Conservation (phyloP, 441 rosid genomes). For the Sinapis alba region DNA sequence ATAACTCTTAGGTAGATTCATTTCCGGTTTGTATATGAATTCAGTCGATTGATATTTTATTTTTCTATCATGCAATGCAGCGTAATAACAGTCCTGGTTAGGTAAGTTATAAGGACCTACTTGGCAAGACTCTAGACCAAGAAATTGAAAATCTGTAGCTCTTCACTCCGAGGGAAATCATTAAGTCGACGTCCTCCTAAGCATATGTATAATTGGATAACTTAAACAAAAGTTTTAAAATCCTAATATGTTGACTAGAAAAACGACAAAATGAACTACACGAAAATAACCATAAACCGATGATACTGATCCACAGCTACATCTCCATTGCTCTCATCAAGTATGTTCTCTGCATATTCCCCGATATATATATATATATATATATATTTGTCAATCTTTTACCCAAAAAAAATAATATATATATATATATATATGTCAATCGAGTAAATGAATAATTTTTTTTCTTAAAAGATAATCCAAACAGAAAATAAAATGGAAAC, state of each 20-base stretch:
- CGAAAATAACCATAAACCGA: slow-evolving; percentile 42
- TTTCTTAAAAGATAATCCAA: neutral
- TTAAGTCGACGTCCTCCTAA: slow-evolving; percentile 51
- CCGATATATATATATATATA: neutral
- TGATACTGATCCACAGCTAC: slow-evolving; percentile 50
- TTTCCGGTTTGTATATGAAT: neutral
- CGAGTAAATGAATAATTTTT: neutral
- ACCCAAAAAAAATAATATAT: no score
- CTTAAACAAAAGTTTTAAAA: neutral
- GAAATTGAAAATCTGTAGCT: slow-evolving; percentile 57
- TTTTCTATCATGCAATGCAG: neutral
- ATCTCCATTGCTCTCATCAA: slow-evolving; percentile 45
- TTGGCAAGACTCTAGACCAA: slow-evolving; percentile 56
- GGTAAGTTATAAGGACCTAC: slow-evolving; percentile 36
- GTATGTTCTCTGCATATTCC: slow-evolving; percentile 40
- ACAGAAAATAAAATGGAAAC: neutral
- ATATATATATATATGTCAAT: neutral
- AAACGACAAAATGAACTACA: neutral
- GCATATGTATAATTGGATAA: neutral
- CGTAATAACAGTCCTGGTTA: neutral
- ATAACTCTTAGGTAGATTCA: neutral
- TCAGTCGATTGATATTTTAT: neutral
- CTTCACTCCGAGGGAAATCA: slow-evolving; percentile 46
- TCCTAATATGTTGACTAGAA: neutral
- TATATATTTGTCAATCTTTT: no score